Conservation (phyloP, 2,329 filamentous ascomycete species). For the Colletotrichum sp. region DNA sequence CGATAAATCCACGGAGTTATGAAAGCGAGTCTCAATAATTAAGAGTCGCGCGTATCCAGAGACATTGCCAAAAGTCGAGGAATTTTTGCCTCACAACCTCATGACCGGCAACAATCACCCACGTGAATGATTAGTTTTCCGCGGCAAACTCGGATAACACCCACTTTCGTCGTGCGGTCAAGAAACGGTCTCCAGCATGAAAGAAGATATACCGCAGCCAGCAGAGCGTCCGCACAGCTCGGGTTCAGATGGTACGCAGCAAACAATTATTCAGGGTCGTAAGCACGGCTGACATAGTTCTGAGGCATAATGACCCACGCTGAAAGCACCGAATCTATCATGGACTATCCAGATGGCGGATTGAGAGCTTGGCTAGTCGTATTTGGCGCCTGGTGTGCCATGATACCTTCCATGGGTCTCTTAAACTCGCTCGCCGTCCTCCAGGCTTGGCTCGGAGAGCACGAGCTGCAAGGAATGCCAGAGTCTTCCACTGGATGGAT, state of each 20-base stretch:
- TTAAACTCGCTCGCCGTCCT: slow-evolving; percentile 71
- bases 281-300: neutral
- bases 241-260: neutral
- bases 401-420: slow-evolving; percentile 69
- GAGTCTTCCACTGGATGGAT: slow-evolving; percentile 74
- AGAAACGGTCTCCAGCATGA: neutral
- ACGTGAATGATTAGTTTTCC: neutral
- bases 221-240: neutral
- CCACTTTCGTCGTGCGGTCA: neutral
- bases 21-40: neutral
- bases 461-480: slow-evolving; percentile 65
- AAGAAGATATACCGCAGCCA: neutral
- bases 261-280: neutral
- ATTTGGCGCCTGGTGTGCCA: slow-evolving; percentile 71
- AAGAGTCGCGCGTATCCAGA: neutral
- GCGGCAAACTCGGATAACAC: neutral
- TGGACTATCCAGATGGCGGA: slow-evolving; percentile 73
- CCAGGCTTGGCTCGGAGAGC: slow-evolving; percentile 66
- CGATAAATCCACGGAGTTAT: neutral
- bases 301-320: neutral
- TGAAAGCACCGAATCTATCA: neutral
- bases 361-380: slow-evolving; percentile 72
- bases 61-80: neutral
- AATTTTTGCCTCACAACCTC: neutral
- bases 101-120: neutral